Evolutionary conservation across 2,329 filamentous ascomycete genomes (phyloP).

Genomic region (Ophiognomonia clavigignenti-juglandacearum): DNA sequence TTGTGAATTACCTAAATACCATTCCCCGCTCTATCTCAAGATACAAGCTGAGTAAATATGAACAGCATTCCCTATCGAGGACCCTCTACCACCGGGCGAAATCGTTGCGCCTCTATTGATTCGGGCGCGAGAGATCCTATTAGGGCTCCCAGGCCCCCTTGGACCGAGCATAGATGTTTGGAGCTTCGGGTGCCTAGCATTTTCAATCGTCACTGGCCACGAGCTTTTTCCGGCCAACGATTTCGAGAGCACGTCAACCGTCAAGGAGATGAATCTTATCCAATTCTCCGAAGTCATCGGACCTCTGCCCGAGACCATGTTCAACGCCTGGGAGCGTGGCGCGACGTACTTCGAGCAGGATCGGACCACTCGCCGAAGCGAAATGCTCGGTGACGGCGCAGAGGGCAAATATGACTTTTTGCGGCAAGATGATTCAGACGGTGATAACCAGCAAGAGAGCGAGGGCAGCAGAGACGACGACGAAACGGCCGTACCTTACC

Average conservation of each 20-base stretch:
- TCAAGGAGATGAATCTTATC: slow-evolving; percentile 16
- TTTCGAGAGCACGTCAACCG: slow-evolving; percentile 1
- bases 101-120: neutral
- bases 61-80: neutral
- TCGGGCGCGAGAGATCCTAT: slow-evolving; percentile 3
- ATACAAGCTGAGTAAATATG: neutral
- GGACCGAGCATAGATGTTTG: slow-evolving; percentile 18
- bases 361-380: neutral
- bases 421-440: neutral
- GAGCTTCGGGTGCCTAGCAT: slow-evolving; percentile 20
- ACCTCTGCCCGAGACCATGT: slow-evolving; percentile 14
- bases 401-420: neutral
- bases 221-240: slow-evolving; percentile 9
- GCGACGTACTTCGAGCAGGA: slow-evolving; percentile 12
- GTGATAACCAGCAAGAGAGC: neutral
- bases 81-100: neutral
- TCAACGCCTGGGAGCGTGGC: slow-evolving; percentile 14
- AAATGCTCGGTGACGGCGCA: neutral
- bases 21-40: neutral
- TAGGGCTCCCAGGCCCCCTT: neutral
- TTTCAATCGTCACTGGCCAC: slow-evolving; percentile 16
- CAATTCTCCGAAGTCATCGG: slow-evolving; percentile 16
- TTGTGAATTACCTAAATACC: slow-evolving; percentile 1
- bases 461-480: neutral
- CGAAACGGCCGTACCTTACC: neutral